Evolutionary conservation across 106 monocot genomes (phyloP).

Genomic region (Ottelia alismoides): DNA sequence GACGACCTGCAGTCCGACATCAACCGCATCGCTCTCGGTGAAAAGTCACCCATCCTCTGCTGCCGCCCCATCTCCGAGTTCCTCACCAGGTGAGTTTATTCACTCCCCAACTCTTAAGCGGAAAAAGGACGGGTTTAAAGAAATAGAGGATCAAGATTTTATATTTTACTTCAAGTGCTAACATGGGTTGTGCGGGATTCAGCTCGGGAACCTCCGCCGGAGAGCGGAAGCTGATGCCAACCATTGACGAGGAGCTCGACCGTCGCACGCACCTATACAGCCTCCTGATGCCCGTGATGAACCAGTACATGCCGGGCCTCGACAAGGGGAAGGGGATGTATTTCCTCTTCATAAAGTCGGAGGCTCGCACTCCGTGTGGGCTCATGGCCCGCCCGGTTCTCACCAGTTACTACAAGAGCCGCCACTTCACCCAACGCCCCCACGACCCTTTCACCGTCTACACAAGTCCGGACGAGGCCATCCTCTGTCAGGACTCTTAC

Average conservation of each 20-base stretch:
- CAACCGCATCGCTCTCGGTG: constrained; percentile 72
- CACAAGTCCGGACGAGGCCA: constrained; percentile 79
- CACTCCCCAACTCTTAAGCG: neutral
- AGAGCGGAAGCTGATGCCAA: constrained; percentile 86
- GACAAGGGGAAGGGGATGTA: constrained; percentile 88
- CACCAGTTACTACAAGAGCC: constrained; percentile 84
- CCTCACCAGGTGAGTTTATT: constrained; percentile 50
- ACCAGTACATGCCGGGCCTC: constrained; percentile 44
- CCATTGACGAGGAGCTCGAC: constrained; percentile 71
- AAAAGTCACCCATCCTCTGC: constrained; percentile 67
- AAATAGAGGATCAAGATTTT: neutral
- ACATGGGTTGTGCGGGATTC: neutral
- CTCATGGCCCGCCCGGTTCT: constrained; percentile 75
- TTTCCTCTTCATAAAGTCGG: constrained; percentile 70
- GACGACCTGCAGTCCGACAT: constrained; percentile 62
- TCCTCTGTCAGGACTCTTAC: constrained; percentile 67
- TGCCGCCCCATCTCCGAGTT: constrained; percentile 76
- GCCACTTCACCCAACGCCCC: constrained; percentile 49
- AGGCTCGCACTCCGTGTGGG: constrained; percentile 58
- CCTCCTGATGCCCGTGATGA: constrained; percentile 75
- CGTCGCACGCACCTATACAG: constrained; percentile 68
- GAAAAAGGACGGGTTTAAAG: too few relatives aligned
- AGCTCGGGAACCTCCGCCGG: constrained; percentile 87
- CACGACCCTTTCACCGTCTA: constrained; percentile 52
- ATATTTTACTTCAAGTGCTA: neutral